phyloP scores from a whole-genome alignment of 768 basidiomycete genomes.

The Boletus speciosus region DNA sequence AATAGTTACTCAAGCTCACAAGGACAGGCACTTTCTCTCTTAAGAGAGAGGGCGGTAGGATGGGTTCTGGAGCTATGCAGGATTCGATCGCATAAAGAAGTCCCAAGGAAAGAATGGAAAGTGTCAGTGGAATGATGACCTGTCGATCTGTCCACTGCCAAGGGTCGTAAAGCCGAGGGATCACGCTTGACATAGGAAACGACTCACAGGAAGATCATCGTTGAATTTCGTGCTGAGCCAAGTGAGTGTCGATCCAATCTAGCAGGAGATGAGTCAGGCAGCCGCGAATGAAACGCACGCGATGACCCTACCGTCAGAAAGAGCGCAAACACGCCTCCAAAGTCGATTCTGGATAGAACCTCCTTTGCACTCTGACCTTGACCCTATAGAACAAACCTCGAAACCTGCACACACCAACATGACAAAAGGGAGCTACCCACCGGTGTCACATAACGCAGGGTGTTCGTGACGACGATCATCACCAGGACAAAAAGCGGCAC shows the following conservation, averaged over 20 bases:
- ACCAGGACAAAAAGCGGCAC: conserved; percentile 5
- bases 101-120: conserved; percentile 6
- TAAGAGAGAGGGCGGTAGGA: conserved; percentile 10
- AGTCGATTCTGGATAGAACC: conserved; percentile 10
- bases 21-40: conserved; percentile 6
- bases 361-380: conserved; percentile 7
- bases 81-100: conserved; percentile 8
- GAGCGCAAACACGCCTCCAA: conserved; percentile 9
- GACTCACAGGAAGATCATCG: conserved; percentile 10
- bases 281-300: not conserved
- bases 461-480: conserved; percentile 1
- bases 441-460: conserved; percentile 9
- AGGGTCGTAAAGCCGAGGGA: not conserved
- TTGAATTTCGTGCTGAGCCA: conserved; percentile 18
- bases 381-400: not conserved
- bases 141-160: conserved; percentile 6
- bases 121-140: conserved; percentile 7
- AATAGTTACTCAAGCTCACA: conserved; percentile 6
- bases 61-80: conserved; percentile 6
- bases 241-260: conserved; percentile 10
- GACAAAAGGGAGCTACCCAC: not conserved
- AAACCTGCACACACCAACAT: not conserved
- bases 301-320: conserved; percentile 2
- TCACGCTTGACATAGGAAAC: no score
- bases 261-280: not conserved